Conservation (phyloP, 2,329 filamentous ascomycete genomes). For the Neonectria neomacrospora region DNA sequence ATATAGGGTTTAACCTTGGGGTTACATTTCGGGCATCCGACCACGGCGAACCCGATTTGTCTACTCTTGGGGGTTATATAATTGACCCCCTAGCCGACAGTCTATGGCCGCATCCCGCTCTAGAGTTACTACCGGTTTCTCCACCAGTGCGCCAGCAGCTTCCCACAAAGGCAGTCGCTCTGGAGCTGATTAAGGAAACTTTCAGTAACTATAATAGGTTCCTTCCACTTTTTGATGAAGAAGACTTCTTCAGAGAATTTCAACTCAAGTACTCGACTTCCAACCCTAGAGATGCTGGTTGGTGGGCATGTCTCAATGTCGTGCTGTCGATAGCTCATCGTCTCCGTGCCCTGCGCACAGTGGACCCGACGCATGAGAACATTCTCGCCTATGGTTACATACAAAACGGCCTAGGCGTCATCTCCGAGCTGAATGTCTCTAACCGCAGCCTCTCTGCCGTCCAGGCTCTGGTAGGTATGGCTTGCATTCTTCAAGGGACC, state of each 20-base stretch:
- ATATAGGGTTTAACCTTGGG: not conserved
- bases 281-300: conserved; percentile 27
- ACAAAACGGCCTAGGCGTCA: conserved; percentile 36
- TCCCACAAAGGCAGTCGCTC: conserved; percentile 27
- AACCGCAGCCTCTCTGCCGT: conserved; percentile 32
- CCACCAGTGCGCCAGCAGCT: conserved; percentile 21
- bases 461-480: conserved; percentile 42
- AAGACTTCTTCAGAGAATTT: conserved; percentile 29
- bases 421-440: conserved; percentile 34
- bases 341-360: conserved; percentile 36
- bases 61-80: not conserved
- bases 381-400: conserved; percentile 30
- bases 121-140: conserved; percentile 7
- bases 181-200: conserved; percentile 27
- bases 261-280: conserved; percentile 27
- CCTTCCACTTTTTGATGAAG: conserved; percentile 38
- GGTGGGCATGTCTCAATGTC: conserved; percentile 44
- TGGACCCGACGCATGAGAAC: conserved; percentile 30
- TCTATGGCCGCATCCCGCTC: conserved; percentile 18
- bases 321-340: conserved; percentile 36
- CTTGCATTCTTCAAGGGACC: conserved; percentile 39
- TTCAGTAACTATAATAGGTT: conserved; percentile 31
- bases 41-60: not conserved
- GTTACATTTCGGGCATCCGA: not conserved
- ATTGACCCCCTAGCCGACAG: conserved; percentile 3